Base-by-base conservation (phyloP, 2,329 filamentous ascomycete species). In the Diplodia mutila region DNA sequence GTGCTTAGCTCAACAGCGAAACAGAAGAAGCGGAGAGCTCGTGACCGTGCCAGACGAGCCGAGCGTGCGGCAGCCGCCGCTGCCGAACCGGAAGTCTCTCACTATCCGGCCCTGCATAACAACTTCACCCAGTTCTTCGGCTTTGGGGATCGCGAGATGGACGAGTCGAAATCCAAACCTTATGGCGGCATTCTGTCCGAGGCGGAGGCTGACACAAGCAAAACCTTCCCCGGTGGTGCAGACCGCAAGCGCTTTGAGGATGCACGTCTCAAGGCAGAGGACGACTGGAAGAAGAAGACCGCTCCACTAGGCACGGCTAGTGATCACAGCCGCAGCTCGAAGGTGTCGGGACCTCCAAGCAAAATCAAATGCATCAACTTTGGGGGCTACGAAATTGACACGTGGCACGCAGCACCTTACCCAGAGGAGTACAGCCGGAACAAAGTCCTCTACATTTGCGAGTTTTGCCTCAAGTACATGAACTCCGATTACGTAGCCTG, bases 281-380 rank as follows among this genome's bases (percentile, higher is more conserved):
- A 96, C 69, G 92, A 94, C 74, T 97, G 94, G 91, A 90, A 93
- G 75, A 86, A 88, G 72, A 88, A 89, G 72, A 82, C 86, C 25
- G 78, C 88, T 81, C 73, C 84, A 75, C 89, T 94, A 71, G 86
- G 87, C 32, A 89, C 87, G 69, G 81, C 83, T n/a, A 88, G 89
- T 12, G 83, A 85, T 18, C 86, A 87, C 16, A 80, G 85, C 25
- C 90, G 88, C 73, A 90, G 88, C 75, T 89, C 89, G 72, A 97
- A 97, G 75, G 83, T 90, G 3, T 88, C 89, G n/a, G 92, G 92
- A 0, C 92, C 93, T 32, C 92, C 93, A 4, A 98, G 94, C 78
- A 95, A 97, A 80, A 98, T 99, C 77, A 96, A 98, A 79, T 97
- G 94, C 80, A 97, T 99, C 81, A 95, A 97, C 74, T 98, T 99